Evolutionary conservation across 331 rosid species (phyloP).

Genomic region (Quercus tomentella): DNA sequence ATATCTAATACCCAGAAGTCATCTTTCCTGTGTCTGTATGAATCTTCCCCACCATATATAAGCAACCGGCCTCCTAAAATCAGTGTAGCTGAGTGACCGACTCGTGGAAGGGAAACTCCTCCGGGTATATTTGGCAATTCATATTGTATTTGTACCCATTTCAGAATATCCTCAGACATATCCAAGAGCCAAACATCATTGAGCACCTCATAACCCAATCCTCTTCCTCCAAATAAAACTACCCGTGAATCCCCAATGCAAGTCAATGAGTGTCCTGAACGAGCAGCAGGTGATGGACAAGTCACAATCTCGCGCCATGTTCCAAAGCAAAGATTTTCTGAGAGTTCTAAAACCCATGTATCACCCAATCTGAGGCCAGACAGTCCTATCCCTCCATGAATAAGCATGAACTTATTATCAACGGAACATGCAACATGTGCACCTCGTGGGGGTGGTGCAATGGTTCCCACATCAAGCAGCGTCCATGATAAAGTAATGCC

Average conservation of each 20-base stretch:
- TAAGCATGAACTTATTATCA: conserved; percentile 63
- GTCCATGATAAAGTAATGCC: conserved; percentile 66
- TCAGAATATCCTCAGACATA: conserved; percentile 26
- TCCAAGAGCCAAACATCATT: conserved; percentile 86
- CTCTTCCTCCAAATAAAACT: conserved; percentile 90
- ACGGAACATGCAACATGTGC: conserved; percentile 82
- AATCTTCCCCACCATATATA: no score
- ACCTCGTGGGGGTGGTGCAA: conserved; percentile 70
- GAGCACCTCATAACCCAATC: conserved; percentile 72
- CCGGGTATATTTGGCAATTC: conserved; percentile 54
- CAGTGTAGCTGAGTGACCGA: conserved; percentile 82
- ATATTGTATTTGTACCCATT: conserved; percentile 64
- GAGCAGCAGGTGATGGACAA: conserved; percentile 78
- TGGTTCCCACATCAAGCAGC: conserved; percentile 53
- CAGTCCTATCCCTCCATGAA: conserved; percentile 85
- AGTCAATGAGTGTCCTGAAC: conserved; percentile 84
- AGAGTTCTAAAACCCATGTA: conserved; percentile 81
- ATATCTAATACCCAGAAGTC: conserved; percentile 78
- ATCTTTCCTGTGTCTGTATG: no score
- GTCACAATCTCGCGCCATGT: conserved; percentile 61
- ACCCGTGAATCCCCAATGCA: conserved; percentile 52
- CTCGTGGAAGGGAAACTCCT: conserved; percentile 80
- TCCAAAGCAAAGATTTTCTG: conserved; percentile 50
- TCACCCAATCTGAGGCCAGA: conserved; percentile 68
- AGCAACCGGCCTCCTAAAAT: conserved; percentile 23